Evolutionary conservation across 306 rosid genomes (phyloP).

Genomic region (Cicer bijugum): DNA sequence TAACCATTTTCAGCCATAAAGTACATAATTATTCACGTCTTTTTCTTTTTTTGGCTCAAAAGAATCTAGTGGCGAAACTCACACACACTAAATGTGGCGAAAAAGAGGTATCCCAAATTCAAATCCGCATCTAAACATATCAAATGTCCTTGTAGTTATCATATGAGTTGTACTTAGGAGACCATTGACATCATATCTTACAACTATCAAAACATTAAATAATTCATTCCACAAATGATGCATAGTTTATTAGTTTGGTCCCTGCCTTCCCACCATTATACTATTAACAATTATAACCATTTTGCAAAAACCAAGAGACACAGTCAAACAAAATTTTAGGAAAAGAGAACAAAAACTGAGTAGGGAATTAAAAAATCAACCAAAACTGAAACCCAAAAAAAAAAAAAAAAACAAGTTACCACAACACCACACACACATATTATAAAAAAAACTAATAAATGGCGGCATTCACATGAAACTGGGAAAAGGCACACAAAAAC

Average conservation of each 20-base stretch:
- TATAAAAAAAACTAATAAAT: not conserved
- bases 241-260: constrained; percentile 6
- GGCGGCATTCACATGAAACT: constrained; percentile 34
- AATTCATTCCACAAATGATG: constrained; percentile 12
- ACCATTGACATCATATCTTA: not conserved
- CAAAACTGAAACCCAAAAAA: constrained; percentile 21
- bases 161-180: too few relatives aligned
- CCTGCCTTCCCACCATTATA: not conserved
- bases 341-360: constrained; percentile 33
- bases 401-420: constrained; percentile 7
- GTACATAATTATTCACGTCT: constrained; percentile 21
- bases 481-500: constrained; percentile 31
- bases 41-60: not conserved
- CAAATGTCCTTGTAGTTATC: too few relatives aligned
- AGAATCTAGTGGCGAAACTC: too few relatives aligned
- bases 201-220: not conserved
- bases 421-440: not conserved
- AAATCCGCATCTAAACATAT: too few relatives aligned
- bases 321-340: constrained; percentile 35
- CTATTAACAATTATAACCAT: constrained; percentile 8
- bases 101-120: too few relatives aligned
- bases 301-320: constrained; percentile 28
- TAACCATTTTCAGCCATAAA: constrained; percentile 7
- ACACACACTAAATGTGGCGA: too few relatives aligned
- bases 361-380: constrained; percentile 9